These are phyloP conservation scores for Caryopteris hybrid DNA, from an alignment of 305 asterid species.

Conservation along the genomic window DNA sequence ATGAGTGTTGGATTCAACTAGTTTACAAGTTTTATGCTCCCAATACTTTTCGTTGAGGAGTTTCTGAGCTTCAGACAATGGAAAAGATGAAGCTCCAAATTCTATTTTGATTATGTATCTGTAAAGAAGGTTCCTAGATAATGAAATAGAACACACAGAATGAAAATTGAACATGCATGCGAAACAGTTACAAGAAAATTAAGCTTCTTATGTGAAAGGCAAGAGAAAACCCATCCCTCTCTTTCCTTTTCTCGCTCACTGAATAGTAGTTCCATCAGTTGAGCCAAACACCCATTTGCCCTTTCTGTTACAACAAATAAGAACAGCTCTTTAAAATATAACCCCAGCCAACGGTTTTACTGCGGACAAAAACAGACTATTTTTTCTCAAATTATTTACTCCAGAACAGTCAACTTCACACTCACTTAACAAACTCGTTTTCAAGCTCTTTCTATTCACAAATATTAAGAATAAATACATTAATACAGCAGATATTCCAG, in stretches of 20 bases:
- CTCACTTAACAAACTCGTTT: background rate
- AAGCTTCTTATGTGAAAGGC: background rate
- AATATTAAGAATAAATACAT: background rate
- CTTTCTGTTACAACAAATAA: background rate
- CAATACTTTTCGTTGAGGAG: background rate
- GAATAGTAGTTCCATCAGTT: background rate
- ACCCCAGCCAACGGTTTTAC: background rate
- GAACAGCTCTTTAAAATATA: background rate
- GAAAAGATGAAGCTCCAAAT: background rate
- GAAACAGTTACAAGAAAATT: background rate
- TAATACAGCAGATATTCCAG: no score
- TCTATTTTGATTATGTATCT: background rate
- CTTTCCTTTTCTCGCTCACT: background rate
- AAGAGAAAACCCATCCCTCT: no score
- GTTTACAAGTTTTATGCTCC: background rate
- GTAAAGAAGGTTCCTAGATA: background rate
- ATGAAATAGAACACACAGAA: background rate
- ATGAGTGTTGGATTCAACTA: background rate
- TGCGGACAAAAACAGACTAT: background rate
- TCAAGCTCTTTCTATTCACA: background rate
- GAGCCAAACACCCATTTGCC: background rate
- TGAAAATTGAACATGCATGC: background rate
- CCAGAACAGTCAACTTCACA: background rate
- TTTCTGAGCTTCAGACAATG: background rate
- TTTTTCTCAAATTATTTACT: background rate